phyloP scores from a whole-genome alignment of 140 eudicot species.

The Bidens hawaiensis region DNA sequence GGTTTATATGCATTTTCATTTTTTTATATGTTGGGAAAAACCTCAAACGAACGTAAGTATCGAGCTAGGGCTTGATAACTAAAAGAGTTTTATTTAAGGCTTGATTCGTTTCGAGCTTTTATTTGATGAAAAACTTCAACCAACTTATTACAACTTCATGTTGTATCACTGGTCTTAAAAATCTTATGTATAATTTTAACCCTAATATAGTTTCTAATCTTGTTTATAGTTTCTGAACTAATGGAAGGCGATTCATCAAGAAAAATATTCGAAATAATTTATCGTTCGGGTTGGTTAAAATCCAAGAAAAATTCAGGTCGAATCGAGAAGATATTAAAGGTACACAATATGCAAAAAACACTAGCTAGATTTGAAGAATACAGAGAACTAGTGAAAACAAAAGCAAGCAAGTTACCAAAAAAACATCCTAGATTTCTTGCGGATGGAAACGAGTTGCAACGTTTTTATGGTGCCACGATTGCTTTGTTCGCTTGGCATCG shows the following conservation, averaged over 20 bases:
- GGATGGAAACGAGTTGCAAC: slow-evolving; percentile 81
- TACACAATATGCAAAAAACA: slow-evolving; percentile 90
- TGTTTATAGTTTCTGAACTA: slow-evolving; percentile 70
- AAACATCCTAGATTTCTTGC: slow-evolving; percentile 97
- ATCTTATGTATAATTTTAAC: not conserved
- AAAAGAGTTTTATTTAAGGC: too few species aligned
- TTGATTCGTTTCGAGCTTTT: too few species aligned
- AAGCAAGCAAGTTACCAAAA: slow-evolving; percentile 85
- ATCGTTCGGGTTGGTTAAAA: slow-evolving; percentile 80
- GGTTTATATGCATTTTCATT: too few species aligned
- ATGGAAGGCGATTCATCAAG: slow-evolving; percentile 91
- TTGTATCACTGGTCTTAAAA: too few species aligned
- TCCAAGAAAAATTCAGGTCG: slow-evolving; percentile 66
- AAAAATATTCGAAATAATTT: slow-evolving; percentile 88
- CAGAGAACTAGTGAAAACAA: slow-evolving; percentile 67
- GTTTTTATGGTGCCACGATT: slow-evolving; percentile 84
- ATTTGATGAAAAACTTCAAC: too few species aligned
- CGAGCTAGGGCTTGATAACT: too few species aligned
- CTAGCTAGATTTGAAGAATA: slow-evolving; percentile 86
- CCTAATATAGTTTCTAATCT: not conserved
- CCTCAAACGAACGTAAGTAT: too few species aligned
- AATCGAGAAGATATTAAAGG: slow-evolving; percentile 80
- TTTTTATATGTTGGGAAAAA: too few species aligned
- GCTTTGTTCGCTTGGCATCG: slow-evolving; percentile 68
- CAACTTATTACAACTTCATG: too few species aligned